Conservation (phyloP, 805 yeast genomes). For the Saccharomycopsis synnaedendra region DNA sequence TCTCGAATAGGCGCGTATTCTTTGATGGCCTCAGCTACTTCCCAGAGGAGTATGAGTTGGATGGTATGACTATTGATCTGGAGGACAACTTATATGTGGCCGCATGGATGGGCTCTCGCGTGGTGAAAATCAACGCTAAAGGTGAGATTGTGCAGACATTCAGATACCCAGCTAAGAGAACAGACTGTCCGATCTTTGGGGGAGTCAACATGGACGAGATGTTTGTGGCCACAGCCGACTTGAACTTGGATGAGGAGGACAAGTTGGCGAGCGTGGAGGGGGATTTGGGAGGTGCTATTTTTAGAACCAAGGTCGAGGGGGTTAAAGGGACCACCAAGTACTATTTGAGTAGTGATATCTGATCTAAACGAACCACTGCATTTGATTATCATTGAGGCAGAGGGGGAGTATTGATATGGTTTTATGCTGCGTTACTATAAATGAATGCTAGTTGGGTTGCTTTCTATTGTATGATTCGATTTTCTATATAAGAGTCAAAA, state of each 20-base stretch:
- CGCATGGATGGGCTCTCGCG: slow-evolving; percentile 48
- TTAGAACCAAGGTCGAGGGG: slow-evolving; percentile 24
- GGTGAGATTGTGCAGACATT: slow-evolving; percentile 44
- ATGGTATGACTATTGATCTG: slow-evolving; percentile 57
- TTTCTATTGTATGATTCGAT: neutral
- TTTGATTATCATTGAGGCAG: too few relatives aligned
- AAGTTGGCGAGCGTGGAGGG: slow-evolving; percentile 21
- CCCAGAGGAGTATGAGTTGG: slow-evolving; percentile 51
- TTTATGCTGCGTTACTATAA: too few relatives aligned
- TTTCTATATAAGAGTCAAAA: neutral
- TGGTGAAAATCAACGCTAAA: slow-evolving; percentile 35
- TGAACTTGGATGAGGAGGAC: slow-evolving; percentile 30
- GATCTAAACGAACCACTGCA: too few relatives aligned
- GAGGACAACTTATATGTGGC: slow-evolving; percentile 52
- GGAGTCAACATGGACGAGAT: slow-evolving; percentile 47
- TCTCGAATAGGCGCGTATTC: slow-evolving; percentile 28
- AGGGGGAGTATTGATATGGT: too few relatives aligned
- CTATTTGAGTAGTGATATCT: neutral
- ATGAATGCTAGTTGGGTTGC: neutral
- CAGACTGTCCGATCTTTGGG: slow-evolving; percentile 62
- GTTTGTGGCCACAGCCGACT: slow-evolving; percentile 58
- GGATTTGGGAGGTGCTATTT: slow-evolving; percentile 54
- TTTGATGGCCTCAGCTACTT: slow-evolving; percentile 25
- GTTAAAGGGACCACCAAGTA: slow-evolving; percentile 9
- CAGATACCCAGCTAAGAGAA: slow-evolving; percentile 44